phyloP scores from a whole-genome alignment of 2,329 filamentous ascomycete species.

The Cladophialophora carrionii region DNA sequence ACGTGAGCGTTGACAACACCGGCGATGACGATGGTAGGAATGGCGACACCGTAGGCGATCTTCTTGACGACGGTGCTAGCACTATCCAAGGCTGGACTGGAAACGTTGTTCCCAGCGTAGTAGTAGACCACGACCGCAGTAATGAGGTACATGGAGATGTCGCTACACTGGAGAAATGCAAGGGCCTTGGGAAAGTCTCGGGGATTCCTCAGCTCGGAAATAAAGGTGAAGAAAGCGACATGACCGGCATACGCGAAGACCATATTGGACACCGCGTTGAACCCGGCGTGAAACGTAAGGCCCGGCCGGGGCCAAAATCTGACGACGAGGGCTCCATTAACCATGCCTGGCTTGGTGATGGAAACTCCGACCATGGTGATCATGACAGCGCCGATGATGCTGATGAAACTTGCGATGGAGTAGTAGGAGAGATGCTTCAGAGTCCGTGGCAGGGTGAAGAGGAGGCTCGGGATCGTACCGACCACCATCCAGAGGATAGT shows the following conservation, averaged over 20 bases:
- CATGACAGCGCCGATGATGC: conserved; percentile 65
- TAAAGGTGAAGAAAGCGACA: conserved; percentile 69
- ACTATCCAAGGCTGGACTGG: conserved; percentile 69
- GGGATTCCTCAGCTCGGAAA: conserved; percentile 66
- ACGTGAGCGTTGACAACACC: conserved; percentile 73
- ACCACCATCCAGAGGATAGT: conserved; percentile 65
- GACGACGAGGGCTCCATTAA: conserved; percentile 73
- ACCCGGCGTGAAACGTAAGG: conserved; percentile 58
- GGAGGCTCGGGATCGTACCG: conserved; percentile 61
- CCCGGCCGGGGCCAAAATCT: conserved; percentile 47
- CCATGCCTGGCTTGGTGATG: conserved; percentile 51
- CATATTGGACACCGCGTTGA: conserved; percentile 69
- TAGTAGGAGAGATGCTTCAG: conserved; percentile 65
- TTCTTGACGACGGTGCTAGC: conserved; percentile 62
- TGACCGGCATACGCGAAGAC: conserved; percentile 70
- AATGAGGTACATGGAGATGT: conserved; percentile 66
- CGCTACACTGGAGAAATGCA: conserved; percentile 61
- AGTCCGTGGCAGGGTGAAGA: conserved; percentile 64
- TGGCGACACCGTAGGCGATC: conserved; percentile 68
- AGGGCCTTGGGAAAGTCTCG: conserved; percentile 66
- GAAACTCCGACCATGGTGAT: conserved; percentile 70
- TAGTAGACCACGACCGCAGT: conserved; percentile 71
- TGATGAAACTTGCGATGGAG: conserved; percentile 66
- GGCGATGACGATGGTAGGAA: conserved; percentile 72
- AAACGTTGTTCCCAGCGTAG: conserved; percentile 64